phyloP scores from a whole-genome alignment of 75 land plant species.

The Cunninghamia lanceolata region DNA sequence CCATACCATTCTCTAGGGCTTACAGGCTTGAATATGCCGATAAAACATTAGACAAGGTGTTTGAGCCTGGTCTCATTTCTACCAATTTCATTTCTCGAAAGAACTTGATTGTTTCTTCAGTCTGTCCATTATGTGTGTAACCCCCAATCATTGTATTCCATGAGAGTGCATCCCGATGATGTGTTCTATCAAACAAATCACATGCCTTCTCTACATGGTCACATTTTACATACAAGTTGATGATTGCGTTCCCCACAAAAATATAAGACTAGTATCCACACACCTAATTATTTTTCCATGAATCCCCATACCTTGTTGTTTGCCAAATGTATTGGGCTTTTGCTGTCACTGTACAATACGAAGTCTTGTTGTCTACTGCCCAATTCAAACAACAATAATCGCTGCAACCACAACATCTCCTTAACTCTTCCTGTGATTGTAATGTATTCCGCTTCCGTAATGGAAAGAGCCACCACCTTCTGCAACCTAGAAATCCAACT shows the following conservation, averaged over 20 bases:
- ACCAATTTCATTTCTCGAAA: constrained; percentile 36
- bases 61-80: constrained; percentile 31
- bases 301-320: constrained; percentile 26
- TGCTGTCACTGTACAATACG: too few relatives aligned
- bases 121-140: constrained; percentile 42
- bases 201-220: constrained; percentile 32
- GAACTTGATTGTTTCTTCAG: constrained; percentile 42
- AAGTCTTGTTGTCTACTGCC: too few relatives aligned
- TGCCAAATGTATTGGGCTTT: too few relatives aligned
- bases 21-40: constrained; percentile 42
- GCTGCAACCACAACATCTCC: too few relatives aligned
- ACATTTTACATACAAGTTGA: constrained; percentile 52
- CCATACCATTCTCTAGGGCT: constrained; percentile 51
- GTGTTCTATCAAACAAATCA: constrained; percentile 30
- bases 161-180: constrained; percentile 46
- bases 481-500: too few relatives aligned
- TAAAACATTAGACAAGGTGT: constrained; percentile 38
- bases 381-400: too few relatives aligned
- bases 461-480: too few relatives aligned
- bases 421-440: too few relatives aligned
- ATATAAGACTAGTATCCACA: constrained; percentile 34
- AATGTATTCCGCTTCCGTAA: too few relatives aligned
- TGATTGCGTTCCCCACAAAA: constrained; percentile 33
- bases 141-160: constrained; percentile 67
- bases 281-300: constrained; percentile 40